Conservation (phyloP, 2,329 filamentous ascomycete species). For the Xylariaceae sp. region DNA sequence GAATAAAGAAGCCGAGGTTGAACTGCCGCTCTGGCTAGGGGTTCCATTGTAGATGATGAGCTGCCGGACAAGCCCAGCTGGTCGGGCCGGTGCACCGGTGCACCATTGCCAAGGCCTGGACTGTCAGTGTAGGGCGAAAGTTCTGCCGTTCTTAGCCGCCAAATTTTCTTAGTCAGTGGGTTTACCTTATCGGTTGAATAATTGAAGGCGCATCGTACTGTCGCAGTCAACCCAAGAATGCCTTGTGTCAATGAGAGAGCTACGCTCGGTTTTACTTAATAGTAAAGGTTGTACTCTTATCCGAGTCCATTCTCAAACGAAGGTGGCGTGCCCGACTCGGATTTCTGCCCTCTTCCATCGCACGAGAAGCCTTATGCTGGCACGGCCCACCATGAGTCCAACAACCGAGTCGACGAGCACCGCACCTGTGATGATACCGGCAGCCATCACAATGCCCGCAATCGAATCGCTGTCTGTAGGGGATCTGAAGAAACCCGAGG, state of each 20-base stretch:
- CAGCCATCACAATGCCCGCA: constrained; percentile 19
- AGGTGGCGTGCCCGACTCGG: background rate
- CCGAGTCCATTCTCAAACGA: constrained; percentile 1
- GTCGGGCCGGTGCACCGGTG: too few species aligned
- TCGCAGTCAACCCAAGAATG: too few species aligned
- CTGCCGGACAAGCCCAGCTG: too few species aligned
- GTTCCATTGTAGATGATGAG: too few species aligned
- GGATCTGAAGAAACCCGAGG: background rate
- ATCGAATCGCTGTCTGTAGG: constrained; percentile 26
- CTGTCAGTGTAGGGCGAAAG: constrained; percentile 2
- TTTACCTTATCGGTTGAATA: too few species aligned
- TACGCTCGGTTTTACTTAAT: too few species aligned
- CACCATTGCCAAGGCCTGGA: background rate
- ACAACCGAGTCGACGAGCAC: constrained; percentile 11
- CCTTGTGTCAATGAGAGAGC: too few species aligned
- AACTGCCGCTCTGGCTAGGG: background rate
- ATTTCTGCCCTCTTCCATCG: constrained; percentile 7
- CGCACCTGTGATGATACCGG: constrained; percentile 8
- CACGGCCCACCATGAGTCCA: constrained; percentile 30
- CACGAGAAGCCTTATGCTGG: constrained; percentile 4
- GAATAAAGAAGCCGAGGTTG: constrained; percentile 1
- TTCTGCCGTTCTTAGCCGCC: constrained; percentile 32
- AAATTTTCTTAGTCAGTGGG: constrained; percentile 16
- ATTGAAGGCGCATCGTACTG: too few species aligned
- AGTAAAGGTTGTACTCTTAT: background rate